Percentiles rank a stretch among this genome's conserved stretches.
Conservation (phyloP, 371 early-diverging fungal genomes). For the Mortierella sp. region DNA sequence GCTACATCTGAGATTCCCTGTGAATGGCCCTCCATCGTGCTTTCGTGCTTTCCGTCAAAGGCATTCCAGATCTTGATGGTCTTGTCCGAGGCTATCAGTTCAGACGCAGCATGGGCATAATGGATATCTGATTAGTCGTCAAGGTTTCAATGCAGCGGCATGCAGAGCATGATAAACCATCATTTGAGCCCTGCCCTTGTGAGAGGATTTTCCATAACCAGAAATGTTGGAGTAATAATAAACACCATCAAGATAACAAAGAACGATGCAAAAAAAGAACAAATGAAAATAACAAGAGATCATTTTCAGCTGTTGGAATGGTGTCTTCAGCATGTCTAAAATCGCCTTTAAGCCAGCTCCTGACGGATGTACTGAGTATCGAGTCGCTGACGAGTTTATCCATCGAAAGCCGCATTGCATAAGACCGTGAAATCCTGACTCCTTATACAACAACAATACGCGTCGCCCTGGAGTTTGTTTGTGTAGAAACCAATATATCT, state of each 20-base stretch:
- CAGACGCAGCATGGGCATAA: neutral
- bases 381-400: neutral
- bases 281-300: slow-evolving; percentile 3
- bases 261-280: neutral
- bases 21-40: slow-evolving; percentile 92
- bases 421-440: neutral
- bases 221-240: slow-evolving; percentile 3
- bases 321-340: neutral
- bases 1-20: slow-evolving; percentile 97
- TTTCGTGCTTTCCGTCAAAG: slow-evolving; percentile 85
- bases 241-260: neutral
- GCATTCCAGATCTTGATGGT: slow-evolving; percentile 96
- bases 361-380: neutral
- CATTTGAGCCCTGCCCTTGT: slow-evolving; percentile 7
- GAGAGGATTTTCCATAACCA: slow-evolving; percentile 11
- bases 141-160: slow-evolving; percentile 7
- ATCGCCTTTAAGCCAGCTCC: neutral
- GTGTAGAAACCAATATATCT: neutral
- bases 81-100: slow-evolving; percentile 83
- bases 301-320: neutral
- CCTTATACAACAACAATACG: neutral
- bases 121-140: neutral
- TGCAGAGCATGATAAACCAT: neutral
- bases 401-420: neutral
- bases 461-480: neutral